Percentiles rank a stretch among this genome's conserved stretches.
Conservation (phyloP, 2,329 filamentous ascomycete genomes). For the Chaetomiaceae sp. region DNA sequence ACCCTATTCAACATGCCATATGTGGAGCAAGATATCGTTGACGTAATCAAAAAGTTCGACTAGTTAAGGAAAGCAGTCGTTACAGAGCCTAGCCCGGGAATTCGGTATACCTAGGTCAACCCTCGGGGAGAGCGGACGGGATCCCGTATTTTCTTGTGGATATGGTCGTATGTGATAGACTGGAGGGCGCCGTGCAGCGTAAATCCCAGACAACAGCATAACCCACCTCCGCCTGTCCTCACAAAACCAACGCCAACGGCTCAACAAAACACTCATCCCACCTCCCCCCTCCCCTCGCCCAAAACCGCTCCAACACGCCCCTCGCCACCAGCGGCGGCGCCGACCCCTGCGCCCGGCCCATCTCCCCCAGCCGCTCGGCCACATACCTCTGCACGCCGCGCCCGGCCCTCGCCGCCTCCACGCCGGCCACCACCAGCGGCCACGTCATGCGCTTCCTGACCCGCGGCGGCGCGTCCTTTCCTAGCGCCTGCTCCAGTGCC, state of each 20-base stretch:
- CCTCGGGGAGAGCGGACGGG: conserved; percentile 1
- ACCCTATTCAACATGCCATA: neutral
- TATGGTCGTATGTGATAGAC: conserved; percentile 1
- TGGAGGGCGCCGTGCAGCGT: too few species aligned
- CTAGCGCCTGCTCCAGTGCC: conserved; percentile 7
- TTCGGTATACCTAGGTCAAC: conserved; percentile 2
- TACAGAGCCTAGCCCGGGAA: neutral
- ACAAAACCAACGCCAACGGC: conserved; percentile 14
- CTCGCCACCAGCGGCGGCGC: conserved; percentile 22
- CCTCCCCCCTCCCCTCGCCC: conserved; percentile 16
- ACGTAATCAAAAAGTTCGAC: neutral
- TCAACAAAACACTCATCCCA: conserved; percentile 21
- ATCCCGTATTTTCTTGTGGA: neutral
- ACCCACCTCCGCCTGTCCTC: neutral
- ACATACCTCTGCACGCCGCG: conserved; percentile 19
- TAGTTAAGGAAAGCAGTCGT: neutral
- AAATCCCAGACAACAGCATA: too few species aligned
- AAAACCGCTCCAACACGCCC: conserved; percentile 19
- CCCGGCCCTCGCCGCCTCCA: conserved; percentile 18
- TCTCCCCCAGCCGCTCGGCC: conserved; percentile 12
- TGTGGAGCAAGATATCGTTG: neutral
- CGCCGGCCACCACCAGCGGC: conserved; percentile 27
- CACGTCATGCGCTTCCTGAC: conserved; percentile 25
- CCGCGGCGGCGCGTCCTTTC: conserved; percentile 11
- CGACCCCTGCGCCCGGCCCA: conserved; percentile 21